Percentiles rank a stretch among this genome's conserved stretches.
Evolutionary conservation across 176 grass and related monocot species (phyloP).

Genomic region (Oryza meridionalis): DNA sequence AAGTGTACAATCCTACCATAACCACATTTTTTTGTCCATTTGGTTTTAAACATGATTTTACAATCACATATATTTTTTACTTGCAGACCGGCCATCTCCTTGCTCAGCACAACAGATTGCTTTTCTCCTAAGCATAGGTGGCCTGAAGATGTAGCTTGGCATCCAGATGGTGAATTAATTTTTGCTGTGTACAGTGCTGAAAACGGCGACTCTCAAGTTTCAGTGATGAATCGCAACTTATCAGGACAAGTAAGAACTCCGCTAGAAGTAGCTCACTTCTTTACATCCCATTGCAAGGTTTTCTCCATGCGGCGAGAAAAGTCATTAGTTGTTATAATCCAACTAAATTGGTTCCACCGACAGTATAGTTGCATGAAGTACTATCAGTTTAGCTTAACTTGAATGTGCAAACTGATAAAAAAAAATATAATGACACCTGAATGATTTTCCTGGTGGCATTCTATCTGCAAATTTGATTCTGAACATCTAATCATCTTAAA

Average conservation of each 20-base stretch:
- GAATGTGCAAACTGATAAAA: slow-evolving; percentile 1
- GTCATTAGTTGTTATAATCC: slow-evolving; percentile 42
- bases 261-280: slow-evolving; percentile 17
- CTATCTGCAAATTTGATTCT: slow-evolving; percentile 31
- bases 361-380: background rate
- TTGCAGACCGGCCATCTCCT: slow-evolving; percentile 62
- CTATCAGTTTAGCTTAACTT: slow-evolving; percentile 7
- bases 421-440: slow-evolving; percentile 2
- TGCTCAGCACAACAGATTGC: slow-evolving; percentile 80
- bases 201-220: slow-evolving; percentile 81
- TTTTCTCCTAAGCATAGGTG: slow-evolving; percentile 93
- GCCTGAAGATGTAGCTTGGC: slow-evolving; percentile 96
- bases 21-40: background rate
- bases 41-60: slow-evolving; percentile 31
- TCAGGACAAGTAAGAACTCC: slow-evolving; percentile 79
- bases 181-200: slow-evolving; percentile 95
- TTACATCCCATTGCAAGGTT: slow-evolving; percentile 37
- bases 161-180: slow-evolving; percentile 82
- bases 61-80: slow-evolving; percentile 41
- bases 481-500: slow-evolving; percentile 7
- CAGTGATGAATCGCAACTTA: slow-evolving; percentile 78
- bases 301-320: background rate
- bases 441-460: background rate
- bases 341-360: slow-evolving; percentile 15
- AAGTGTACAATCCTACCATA: background rate